phyloP scores from a whole-genome alignment of 75 land plant species.

The Picea sitchensis region DNA sequence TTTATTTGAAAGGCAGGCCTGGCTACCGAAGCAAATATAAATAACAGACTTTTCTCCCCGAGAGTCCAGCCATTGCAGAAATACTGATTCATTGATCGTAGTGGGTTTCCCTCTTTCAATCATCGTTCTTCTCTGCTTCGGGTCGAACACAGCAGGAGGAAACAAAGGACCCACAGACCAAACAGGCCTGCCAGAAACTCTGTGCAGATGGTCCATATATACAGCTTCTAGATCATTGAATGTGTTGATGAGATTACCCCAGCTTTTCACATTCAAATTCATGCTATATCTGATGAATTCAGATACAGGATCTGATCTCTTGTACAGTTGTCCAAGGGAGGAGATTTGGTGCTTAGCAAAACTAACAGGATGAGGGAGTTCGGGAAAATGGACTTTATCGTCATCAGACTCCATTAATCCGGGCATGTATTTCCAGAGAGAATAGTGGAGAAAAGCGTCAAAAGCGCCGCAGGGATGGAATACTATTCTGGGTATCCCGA shows the following conservation, averaged over 20 bases:
- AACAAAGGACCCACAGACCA: constrained; percentile 39
- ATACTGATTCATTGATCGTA: background rate
- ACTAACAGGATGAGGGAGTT: constrained; percentile 17
- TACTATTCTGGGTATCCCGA: constrained; percentile 33
- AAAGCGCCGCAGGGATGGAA: constrained; percentile 38
- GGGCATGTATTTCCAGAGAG: constrained; percentile 18
- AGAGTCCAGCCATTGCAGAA: background rate
- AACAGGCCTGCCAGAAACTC: constrained; percentile 16
- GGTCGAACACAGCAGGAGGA: background rate
- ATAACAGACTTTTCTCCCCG: background rate
- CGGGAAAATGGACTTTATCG: constrained; percentile 16
- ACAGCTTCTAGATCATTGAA: constrained; percentile 25
- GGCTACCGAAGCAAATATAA: background rate
- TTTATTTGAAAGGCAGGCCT: background rate
- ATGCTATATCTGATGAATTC: constrained; percentile 21
- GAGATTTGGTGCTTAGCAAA: constrained; percentile 32
- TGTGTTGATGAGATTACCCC: constrained; percentile 38
- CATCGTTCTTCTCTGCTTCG: background rate
- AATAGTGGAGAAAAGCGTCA: constrained; percentile 6
- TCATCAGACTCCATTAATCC: background rate
- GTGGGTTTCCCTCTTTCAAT: background rate
- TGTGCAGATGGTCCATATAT: constrained; percentile 18
- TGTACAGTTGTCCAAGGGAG: constrained; percentile 11
- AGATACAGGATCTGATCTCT: constrained; percentile 14
- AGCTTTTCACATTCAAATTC: constrained; percentile 22